Evolutionary conservation across 2,329 filamentous ascomycete genomes (phyloP).

Genomic region (Penicillium sp.): DNA sequence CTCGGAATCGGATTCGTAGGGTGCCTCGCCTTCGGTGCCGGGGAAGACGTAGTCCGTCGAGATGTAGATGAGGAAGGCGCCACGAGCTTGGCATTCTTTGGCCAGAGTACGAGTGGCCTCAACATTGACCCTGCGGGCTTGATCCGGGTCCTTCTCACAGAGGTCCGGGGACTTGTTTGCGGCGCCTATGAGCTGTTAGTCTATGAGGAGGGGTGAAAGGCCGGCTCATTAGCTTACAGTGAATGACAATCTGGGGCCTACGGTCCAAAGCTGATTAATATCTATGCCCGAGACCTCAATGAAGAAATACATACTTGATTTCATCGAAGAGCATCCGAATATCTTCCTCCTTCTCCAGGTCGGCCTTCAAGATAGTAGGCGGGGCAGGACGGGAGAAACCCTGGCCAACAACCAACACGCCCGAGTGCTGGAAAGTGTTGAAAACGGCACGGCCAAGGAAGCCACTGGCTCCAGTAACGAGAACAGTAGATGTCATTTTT

Average conservation of each 20-base stretch:
- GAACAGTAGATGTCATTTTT: slow-evolving; percentile 52
- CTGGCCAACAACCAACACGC: slow-evolving; percentile 70
- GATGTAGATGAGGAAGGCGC: slow-evolving; percentile 56
- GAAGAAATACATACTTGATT: slow-evolving; percentile 44
- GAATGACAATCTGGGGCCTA: slow-evolving; percentile 74
- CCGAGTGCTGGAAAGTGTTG: slow-evolving; percentile 62
- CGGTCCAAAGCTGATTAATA: slow-evolving; percentile 1
- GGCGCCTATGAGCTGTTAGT: slow-evolving; percentile 56
- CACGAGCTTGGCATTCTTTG: slow-evolving; percentile 57
- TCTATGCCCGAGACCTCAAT: not conserved
- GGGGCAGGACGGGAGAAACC: slow-evolving; percentile 72
- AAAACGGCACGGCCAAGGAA: slow-evolving; percentile 77
- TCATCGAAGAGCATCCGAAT: slow-evolving; percentile 50
- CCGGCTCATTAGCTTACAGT: slow-evolving; percentile 57
- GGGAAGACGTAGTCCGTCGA: slow-evolving; percentile 77
- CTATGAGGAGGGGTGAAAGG: not conserved
- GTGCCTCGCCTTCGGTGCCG: slow-evolving; percentile 76
- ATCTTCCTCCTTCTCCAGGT: slow-evolving; percentile 47
- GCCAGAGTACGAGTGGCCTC: slow-evolving; percentile 67
- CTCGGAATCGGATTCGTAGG: slow-evolving; percentile 65
- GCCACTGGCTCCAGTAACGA: slow-evolving; percentile 82
- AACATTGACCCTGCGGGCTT: slow-evolving; percentile 71
- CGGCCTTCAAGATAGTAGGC: slow-evolving; percentile 60
- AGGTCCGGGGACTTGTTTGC: slow-evolving; percentile 86
- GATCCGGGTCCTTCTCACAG: slow-evolving; percentile 74